These are phyloP conservation scores for Chalaropsis ovoidea DNA, from an alignment of 2,329 filamentous ascomycete species.

Conservation along the genomic window DNA sequence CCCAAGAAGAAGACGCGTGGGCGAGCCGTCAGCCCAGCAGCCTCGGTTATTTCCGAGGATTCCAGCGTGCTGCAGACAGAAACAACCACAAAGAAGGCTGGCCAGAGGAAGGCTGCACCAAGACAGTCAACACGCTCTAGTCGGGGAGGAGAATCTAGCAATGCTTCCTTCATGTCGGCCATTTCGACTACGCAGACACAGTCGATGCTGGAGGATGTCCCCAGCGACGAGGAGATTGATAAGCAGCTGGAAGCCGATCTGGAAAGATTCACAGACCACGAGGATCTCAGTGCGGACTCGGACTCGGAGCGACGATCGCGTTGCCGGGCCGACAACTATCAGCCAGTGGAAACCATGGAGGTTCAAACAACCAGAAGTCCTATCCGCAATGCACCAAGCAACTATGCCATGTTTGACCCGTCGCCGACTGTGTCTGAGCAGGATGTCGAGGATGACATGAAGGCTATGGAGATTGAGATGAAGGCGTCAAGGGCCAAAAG, in stretches of 20 bases:
- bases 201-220: slow-evolving; percentile 36
- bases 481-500: slow-evolving; percentile 31
- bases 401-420: slow-evolving; percentile 47
- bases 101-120: slow-evolving; percentile 37
- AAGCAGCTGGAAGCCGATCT: slow-evolving; percentile 56
- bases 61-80: not conserved
- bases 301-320: slow-evolving; percentile 35
- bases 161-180: slow-evolving; percentile 43
- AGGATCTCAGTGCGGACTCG: slow-evolving; percentile 40
- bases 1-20: slow-evolving; percentile 50
- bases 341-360: slow-evolving; percentile 2
- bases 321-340: slow-evolving; percentile 30
- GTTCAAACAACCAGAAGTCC: not conserved
- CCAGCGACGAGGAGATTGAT: slow-evolving; percentile 56
- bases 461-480: slow-evolving; percentile 43
- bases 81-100: slow-evolving; percentile 29
- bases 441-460: slow-evolving; percentile 43
- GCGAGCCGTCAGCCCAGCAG: slow-evolving; percentile 39
- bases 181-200: slow-evolving; percentile 39
- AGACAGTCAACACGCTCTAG: slow-evolving; percentile 33
- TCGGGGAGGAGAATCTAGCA: slow-evolving; percentile 31
- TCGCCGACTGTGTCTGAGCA: slow-evolving; percentile 39
- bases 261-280: slow-evolving; percentile 46
- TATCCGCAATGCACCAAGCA: slow-evolving; percentile 24
- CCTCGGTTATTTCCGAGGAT: slow-evolving; percentile 30